phyloP scores from a whole-genome alignment of 345 rosid genomes.

The Boechera retrofracta region DNA sequence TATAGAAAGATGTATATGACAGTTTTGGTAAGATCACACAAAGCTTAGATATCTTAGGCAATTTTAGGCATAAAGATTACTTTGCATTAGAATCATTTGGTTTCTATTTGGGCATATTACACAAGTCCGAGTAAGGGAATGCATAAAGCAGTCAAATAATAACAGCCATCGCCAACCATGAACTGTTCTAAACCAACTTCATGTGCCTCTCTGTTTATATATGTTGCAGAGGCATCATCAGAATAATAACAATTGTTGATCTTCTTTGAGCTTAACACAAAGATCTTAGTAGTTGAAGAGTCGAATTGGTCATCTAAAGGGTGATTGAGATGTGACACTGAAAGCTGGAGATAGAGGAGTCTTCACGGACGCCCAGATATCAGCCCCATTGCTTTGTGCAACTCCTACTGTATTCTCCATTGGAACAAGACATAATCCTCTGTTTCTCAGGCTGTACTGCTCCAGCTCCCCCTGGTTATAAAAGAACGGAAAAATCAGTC shows the following conservation, averaged over 20 bases:
- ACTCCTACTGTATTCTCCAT: slow-evolving; percentile 71
- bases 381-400: slow-evolving; percentile 92
- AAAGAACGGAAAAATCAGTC: slow-evolving; percentile 14
- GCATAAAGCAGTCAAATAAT: slow-evolving; percentile 29
- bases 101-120: slow-evolving; percentile 19
- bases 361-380: slow-evolving; percentile 96
- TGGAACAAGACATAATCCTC: slow-evolving; percentile 91
- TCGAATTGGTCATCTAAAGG: slow-evolving; percentile 41
- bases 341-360: slow-evolving; percentile 63
- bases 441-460: slow-evolving; percentile 64
- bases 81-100: slow-evolving; percentile 27
- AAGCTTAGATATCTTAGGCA: slow-evolving; percentile 4
- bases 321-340: slow-evolving; percentile 45
- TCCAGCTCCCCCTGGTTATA: slow-evolving; percentile 53
- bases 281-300: slow-evolving; percentile 32
- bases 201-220: neutral
- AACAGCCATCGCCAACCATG: slow-evolving; percentile 26
- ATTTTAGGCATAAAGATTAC: neutral
- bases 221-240: slow-evolving; percentile 31
- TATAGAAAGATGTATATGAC: neutral
- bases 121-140: slow-evolving; percentile 16
- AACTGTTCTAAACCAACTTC: slow-evolving; percentile 28
- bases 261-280: slow-evolving; percentile 17
- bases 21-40: neutral
- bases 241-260: slow-evolving; percentile 16